Percentiles rank a stretch among this genome's conserved stretches.
phyloP scores from a whole-genome alignment of 2,329 filamentous ascomycete species.

The Xylariaceae sp. region DNA sequence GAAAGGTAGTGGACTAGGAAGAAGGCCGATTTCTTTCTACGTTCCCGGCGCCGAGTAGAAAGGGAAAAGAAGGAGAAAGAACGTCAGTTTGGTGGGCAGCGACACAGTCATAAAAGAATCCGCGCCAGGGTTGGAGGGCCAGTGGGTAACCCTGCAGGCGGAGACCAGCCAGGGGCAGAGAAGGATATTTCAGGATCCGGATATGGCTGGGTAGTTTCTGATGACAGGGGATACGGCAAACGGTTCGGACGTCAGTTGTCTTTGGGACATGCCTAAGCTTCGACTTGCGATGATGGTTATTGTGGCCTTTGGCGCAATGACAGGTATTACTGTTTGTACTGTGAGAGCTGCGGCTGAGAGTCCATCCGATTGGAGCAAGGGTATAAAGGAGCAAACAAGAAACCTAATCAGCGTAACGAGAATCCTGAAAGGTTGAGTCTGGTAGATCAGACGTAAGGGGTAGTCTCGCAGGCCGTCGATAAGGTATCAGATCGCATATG shows the following conservation, averaged over 20 bases:
- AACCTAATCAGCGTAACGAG: conserved; percentile 12
- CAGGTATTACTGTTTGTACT: no score
- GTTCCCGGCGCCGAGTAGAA: conserved; percentile 49
- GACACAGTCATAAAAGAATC: conserved; percentile 49
- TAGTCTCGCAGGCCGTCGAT: conserved; percentile 50
- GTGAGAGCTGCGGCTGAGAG: conserved; percentile 17
- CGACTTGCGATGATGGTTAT: conserved; percentile 38
- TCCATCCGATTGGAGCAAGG: conserved; percentile 18
- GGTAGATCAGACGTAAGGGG: conserved; percentile 53
- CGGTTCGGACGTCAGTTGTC: conserved; percentile 47
- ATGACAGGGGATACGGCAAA: conserved; percentile 19
- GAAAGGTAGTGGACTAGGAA: conserved; percentile 48
- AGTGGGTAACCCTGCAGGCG: conserved; percentile 13
- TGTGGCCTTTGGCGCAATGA: no score
- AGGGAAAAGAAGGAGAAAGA: conserved; percentile 43
- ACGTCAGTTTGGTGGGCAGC: conserved; percentile 38
- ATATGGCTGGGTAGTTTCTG: conserved; percentile 18
- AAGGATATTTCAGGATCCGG: conserved; percentile 37
- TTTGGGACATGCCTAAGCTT: conserved; percentile 46
- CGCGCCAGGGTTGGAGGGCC: conserved; percentile 19
- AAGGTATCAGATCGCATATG: conserved; percentile 46
- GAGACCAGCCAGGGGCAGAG: conserved; percentile 28
- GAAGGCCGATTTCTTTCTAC: conserved; percentile 50
- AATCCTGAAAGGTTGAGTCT: conserved; percentile 31
- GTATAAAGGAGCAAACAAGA: conserved; percentile 11